Base-by-base conservation (phyloP, 306 rosid genomes). In the Calophaca sinica region DNA sequence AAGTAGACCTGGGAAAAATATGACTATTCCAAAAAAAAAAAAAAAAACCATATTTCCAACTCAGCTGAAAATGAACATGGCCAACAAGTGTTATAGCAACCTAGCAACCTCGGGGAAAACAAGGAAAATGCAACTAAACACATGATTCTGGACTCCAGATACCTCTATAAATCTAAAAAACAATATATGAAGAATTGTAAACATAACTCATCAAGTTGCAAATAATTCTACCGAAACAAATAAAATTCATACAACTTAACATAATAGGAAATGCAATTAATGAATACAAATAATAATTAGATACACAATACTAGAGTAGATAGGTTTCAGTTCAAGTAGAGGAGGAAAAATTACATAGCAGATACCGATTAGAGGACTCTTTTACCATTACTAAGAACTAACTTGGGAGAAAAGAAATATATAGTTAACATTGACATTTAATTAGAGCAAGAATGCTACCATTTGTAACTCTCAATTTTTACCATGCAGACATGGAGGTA, bases 401-500 rank as follows among this genome's bases (percentile, higher is more conserved):
- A 20, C 26, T 20, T 20, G 26, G 26, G 26, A 0, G 26, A 20
- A 20, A 20, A 20, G 26, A 20, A 45, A 58, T 11, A 73, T 20
- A 53, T 38, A 52, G 15, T 54, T 53, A 70, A 70, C 54, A 72
- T 12, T 71, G 55, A 20, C 7, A 26, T 38, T 55, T 41, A 39
- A 29, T 70, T 28, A 55, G 41, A 70, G 51, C 62, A 36, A 54
- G 62, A 38, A 6, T 26, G 31, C 38, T 52, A 52, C 10, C 62
- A 51, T 51, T 35, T 52, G 36, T 69, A 69, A 51, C 39, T 38
- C 67, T 57, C 53, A 7, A 42, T 20, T 28, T 41, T 13, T 62
- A 72, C 44, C 51, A 70, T 6, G 68, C 20, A 72, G 41, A 41
- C 35, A 70, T 70, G 63, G 28, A 54, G 51, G 63, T 39, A 31